Base-by-base conservation (phyloP, 139 green algal genomes). In the Penium margaritaceum region DNA sequence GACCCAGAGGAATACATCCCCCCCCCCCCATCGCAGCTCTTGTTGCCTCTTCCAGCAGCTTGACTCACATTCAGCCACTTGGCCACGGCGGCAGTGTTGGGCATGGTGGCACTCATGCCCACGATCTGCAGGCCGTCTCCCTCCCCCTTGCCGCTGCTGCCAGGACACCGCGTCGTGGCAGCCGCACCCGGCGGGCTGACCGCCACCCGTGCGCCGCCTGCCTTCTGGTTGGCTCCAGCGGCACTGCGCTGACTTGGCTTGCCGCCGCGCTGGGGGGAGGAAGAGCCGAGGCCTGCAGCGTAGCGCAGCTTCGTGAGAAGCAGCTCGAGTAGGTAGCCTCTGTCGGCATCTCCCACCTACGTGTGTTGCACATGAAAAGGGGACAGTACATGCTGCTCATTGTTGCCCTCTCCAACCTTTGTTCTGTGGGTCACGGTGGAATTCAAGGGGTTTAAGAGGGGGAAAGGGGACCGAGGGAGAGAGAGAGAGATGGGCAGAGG, bases 241-340 rank as follows among this genome's bases (percentile, higher is more conserved):
- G 58, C 58, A 66, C 58, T 39, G 33, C 30, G 24, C 9, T 24
- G 27, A 7, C 24, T 19, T 39, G 34, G 1, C 6, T 66, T 36
- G 0, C 3, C 0, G 1, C 30, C 58, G 24, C 30, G 27, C n/a
- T 39, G 12, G 24, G 47, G 12, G 47, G 47, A 55, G 21, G 44
- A 60, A 4, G 47, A 60, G 38, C 68, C 68, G 12, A 54, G 37
- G 15, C 68, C 81, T 30, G 69, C 57, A 3, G 77, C 66, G 70
- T 88, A 96, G 27, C 87, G 60, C 61, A 99, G 83, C 82, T 98
- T 99, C 51, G 93, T 96, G 21, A 99, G 86, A 78, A 99, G 79
- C 19, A 97, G 87, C 86, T 99, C 95, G 75, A 98, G 85, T 71
- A 95, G 83, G 79, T 93, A 94, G 17, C 94, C 95, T 21, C 92